Evolutionary conservation across 2,329 filamentous ascomycete genomes (phyloP), one percentile per base, ranked within the genome.

Genomic region (Epichloe sylvatica): DNA sequence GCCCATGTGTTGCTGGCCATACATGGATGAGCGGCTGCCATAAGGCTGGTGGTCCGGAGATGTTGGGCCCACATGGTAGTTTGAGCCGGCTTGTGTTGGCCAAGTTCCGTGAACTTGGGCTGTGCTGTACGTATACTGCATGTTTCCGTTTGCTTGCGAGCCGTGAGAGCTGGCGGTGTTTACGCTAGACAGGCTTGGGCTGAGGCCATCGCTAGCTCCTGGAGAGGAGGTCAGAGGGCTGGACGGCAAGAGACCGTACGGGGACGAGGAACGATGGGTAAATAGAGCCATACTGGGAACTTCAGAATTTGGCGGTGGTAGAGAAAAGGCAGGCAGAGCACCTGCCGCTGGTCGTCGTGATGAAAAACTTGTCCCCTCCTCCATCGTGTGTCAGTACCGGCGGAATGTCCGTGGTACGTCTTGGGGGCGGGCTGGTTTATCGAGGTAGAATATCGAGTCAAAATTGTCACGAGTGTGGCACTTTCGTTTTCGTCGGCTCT

Each of bases 181-280:
- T 49, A 81, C 71, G 55, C 77, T 76, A 49, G 80, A 77, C 30
- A 80, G 75, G 56, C 72, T 74, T 53, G 73, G 81, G 67, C 73
- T 80, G 59, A 85, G 66, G 61, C 76, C 74, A 66, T 85, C 81
- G 57, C 71, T 70, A 52, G 74, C 70, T 65, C 74, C 75, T 72
- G 67, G 56, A 57, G 58, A 60, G 56, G 56, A 65, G 65, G 58
- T 62, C 58, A 63, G 60, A 64, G 59, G 51, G 59, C 61, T 62
- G 55, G 60, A 60, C 52, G 59, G 49, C 34, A 51, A 45, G 39
- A 55, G 53, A 52, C 54, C 57, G 54, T 60, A 58, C 35, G 59
- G 56, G 48, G 60, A 57, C 52, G 59, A 54, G 37, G 57, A 56
- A 52, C 54, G 55, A 37, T 55, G 53, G 54, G 52, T 54, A 44